phyloP scores from a whole-genome alignment of 495 filamentous ascomycete species.

The Astrothelium subdiscretum region DNA sequence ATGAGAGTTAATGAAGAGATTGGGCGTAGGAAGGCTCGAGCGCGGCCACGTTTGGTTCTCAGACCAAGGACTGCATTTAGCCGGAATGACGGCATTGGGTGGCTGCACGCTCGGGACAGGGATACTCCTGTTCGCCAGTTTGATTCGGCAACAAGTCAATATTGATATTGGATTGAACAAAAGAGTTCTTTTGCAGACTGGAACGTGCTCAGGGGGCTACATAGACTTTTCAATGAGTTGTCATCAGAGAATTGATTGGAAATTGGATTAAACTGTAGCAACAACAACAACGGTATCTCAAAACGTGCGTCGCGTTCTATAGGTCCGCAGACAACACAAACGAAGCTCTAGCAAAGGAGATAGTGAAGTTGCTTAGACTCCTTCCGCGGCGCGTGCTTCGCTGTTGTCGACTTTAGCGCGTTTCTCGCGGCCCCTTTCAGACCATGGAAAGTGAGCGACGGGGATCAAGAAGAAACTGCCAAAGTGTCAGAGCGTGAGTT shows the following conservation, averaged over 20 bases:
- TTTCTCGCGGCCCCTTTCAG: conserved; percentile 62
- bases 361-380: not conserved
- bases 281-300: not conserved
- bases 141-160: not conserved
- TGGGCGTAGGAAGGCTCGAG: not conserved
- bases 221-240: too few species aligned
- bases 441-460: conserved; percentile 96
- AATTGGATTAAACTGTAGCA: not conserved
- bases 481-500: conserved; percentile 1
- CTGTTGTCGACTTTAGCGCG: conserved; percentile 35
- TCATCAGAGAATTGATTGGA: not conserved
- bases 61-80: not conserved
- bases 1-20: not conserved
- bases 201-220: not conserved
- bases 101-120: not conserved
- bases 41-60: not conserved
- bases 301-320: not conserved
- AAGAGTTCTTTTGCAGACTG: not conserved
- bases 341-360: not conserved
- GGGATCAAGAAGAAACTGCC: conserved; percentile 89
- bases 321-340: not conserved
- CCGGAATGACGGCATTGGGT: not conserved
- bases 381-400: conserved; percentile 12
- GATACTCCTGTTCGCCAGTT: not conserved
- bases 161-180: not conserved